These are phyloP conservation scores for Colletotrichum filicis DNA, from an alignment of 2,329 filamentous ascomycete species.

Conservation along the genomic window DNA sequence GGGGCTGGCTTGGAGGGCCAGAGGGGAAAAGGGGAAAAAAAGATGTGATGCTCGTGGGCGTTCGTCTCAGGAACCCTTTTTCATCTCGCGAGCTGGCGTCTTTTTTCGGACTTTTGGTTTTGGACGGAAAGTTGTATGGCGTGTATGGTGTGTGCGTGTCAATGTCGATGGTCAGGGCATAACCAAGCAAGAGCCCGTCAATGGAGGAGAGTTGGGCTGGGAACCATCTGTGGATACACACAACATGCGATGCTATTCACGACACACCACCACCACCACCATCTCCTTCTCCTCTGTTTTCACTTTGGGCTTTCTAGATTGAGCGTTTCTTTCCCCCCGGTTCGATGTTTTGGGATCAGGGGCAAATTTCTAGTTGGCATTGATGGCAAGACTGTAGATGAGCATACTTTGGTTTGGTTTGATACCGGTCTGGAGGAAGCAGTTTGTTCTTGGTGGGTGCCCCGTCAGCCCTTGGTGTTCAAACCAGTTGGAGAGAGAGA, in stretches of 20 bases:
- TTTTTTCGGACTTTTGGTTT: background rate
- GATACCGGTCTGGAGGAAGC: background rate
- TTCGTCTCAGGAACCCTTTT: conserved; percentile 1
- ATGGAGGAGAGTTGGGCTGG: background rate
- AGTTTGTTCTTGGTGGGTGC: background rate
- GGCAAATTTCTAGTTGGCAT: background rate
- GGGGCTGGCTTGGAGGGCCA: background rate
- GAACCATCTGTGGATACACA: background rate
- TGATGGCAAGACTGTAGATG: background rate
- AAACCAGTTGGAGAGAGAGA: background rate
- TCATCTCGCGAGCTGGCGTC: background rate
- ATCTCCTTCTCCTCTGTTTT: no score
- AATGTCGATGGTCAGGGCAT: background rate
- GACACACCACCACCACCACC: background rate
- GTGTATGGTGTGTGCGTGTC: background rate
- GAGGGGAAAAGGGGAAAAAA: background rate
- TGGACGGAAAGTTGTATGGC: background rate
- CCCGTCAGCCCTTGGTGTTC: background rate
- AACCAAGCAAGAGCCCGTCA: background rate
- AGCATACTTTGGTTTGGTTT: background rate
- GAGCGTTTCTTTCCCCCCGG: background rate
- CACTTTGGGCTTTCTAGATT: background rate
- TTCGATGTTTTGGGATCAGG: conserved; percentile 8
- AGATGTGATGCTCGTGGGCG: background rate
- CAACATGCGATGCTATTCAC: background rate